Conservation (phyloP, 2,329 filamentous ascomycete species). For the Acrodontium crateriforme region DNA sequence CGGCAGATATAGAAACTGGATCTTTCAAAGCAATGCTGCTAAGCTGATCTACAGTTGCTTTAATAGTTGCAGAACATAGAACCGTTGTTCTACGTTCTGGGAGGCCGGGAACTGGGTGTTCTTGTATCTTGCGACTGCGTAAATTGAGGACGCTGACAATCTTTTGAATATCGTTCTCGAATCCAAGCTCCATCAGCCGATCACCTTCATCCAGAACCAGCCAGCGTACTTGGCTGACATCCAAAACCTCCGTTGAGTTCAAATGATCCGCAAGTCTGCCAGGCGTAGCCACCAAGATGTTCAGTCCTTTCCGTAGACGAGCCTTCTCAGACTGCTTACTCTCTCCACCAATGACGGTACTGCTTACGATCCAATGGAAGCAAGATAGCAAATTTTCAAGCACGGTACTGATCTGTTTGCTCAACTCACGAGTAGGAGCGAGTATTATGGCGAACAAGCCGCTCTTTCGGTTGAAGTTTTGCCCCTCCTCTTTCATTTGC, state of each 20-base stretch:
- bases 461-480: slow-evolving; percentile 60
- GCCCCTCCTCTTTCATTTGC: slow-evolving; percentile 28
- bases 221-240: slow-evolving; percentile 83
- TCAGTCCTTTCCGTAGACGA: slow-evolving; percentile 82
- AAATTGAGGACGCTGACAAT: slow-evolving; percentile 70
- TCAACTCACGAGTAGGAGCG: slow-evolving; percentile 83
- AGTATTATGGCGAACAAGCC: slow-evolving; percentile 90
- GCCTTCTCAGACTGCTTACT: slow-evolving; percentile 79
- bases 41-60: slow-evolving; percentile 87
- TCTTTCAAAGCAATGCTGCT: slow-evolving; percentile 93
- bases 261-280: slow-evolving; percentile 84
- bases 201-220: slow-evolving; percentile 91
- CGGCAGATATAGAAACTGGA: slow-evolving; percentile 70
- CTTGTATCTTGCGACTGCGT: slow-evolving; percentile 46
- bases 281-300: slow-evolving; percentile 89
- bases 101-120: slow-evolving; percentile 48
- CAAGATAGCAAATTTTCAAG: slow-evolving; percentile 76
- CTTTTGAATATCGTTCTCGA: slow-evolving; percentile 82
- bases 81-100: slow-evolving; percentile 70
- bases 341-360: slow-evolving; percentile 62
- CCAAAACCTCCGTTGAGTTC: slow-evolving; percentile 78
- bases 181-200: slow-evolving; percentile 94
- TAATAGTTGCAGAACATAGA: slow-evolving; percentile 93
- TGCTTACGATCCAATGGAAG: slow-evolving; percentile 86
- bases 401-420: slow-evolving; percentile 82